Base-by-base conservation (phyloP, 192 early-diverging fungal species). In the Coemansia sp. region DNA sequence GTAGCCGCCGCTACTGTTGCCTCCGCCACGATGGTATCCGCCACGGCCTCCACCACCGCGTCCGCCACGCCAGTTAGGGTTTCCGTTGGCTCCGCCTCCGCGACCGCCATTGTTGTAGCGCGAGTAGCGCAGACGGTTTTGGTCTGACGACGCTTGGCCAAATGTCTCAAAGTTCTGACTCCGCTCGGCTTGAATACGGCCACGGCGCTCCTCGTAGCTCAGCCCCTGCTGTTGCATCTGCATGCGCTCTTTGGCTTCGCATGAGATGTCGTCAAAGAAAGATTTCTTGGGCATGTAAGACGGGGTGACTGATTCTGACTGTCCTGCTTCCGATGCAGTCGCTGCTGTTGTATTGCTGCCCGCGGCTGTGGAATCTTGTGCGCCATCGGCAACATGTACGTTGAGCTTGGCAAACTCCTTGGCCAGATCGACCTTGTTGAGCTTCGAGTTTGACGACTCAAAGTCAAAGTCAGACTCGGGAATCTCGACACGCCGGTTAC, bases 191-290 rank as follows among this genome's bases (percentile, higher is more conserved):
- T 88, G 84, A 68, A 86, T 83, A 18, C 89, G 85, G 46, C 84
- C 82, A 44, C 93, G 84, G 57, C 92, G 85, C 56, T 89, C 85
- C 24, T 82, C 81, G 34, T 66, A 61, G 55, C 73, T 79, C 67
- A 84, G 51, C n/a, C 78, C 78, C 37, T 73, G 64, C 40, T 63
- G 66, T 27, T 50, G 57, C 59, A 69, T 47, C 66, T 89, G 89
- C 49, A 83, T 73, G 10, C 89, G 83, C 64, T 95, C 93, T 75
- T 93, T 95, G 27, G 88, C 84, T 69, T 99, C 96, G 69, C 93
- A 95, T 39, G 96, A 94, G 69, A 98, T 95, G 71, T 97, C 90
- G 71, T 97, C 96, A 84, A 98, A 98, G 81, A 98, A 98, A 27
- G 87, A 89, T 55, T 80, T 80, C 18, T 82, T 84, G 55, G 89